Evolutionary conservation across 2,329 filamentous ascomycete species (phyloP).

Genomic region (Pezizomycotina sp.): DNA sequence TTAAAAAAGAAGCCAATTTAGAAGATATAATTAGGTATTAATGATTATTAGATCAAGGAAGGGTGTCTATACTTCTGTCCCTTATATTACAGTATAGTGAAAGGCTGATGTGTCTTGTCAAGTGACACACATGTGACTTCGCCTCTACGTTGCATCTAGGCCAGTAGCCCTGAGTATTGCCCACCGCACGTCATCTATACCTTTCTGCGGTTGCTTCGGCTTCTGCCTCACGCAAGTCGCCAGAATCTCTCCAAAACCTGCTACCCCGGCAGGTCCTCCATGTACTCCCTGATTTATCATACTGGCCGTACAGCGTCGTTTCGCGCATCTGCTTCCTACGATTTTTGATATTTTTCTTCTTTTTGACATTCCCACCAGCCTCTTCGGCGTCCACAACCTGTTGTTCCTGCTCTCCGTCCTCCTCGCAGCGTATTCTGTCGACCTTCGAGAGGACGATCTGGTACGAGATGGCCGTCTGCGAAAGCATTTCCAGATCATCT

Average conservation of each 20-base stretch:
- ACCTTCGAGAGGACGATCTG: constrained; percentile 52
- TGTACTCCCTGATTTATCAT: constrained; percentile 22
- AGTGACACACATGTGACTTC: too few relatives aligned
- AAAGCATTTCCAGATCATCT: constrained; percentile 41
- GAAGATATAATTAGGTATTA: too few relatives aligned
- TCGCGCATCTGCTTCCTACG: constrained; percentile 29
- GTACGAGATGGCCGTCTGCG: constrained; percentile 41
- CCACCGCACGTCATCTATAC: constrained; percentile 46
- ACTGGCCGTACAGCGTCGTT: constrained; percentile 33
- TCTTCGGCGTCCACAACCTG: constrained; percentile 26
- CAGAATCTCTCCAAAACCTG: constrained; percentile 43
- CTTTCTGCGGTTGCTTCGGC: constrained; percentile 37
- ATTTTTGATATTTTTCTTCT: too few relatives aligned
- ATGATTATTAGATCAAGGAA: too few relatives aligned
- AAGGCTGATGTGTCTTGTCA: too few relatives aligned
- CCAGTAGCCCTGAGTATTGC: constrained; percentile 47
- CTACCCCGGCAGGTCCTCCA: constrained; percentile 29
- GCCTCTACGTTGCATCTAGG: constrained; percentile 32
- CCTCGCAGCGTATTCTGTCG: constrained; percentile 35
- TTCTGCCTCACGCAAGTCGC: constrained; percentile 37
- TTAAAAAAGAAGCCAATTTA: too few relatives aligned
- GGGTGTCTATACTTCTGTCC: too few relatives aligned
- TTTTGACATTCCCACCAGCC: constrained; percentile 29
- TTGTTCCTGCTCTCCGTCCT: constrained; percentile 26
- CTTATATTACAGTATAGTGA: too few relatives aligned